Evolutionary conservation across 106 monocot species (phyloP).

Genomic region (Acorus calamus): DNA sequence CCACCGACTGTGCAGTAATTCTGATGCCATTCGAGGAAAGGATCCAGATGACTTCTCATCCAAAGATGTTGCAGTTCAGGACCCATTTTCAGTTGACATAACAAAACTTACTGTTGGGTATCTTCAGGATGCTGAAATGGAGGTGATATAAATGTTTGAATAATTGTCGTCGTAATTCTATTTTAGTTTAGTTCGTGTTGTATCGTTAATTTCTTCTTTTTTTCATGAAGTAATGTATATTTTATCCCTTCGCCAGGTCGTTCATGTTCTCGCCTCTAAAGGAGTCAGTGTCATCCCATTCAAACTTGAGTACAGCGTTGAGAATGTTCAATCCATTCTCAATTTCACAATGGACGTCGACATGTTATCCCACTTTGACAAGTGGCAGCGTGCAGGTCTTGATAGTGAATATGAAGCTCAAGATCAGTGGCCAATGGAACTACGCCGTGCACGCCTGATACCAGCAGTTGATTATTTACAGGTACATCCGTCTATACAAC

Average conservation of each 20-base stretch:
- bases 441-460: slow-evolving; percentile 73
- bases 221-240: not conserved
- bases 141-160: slow-evolving; percentile 21
- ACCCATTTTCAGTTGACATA: slow-evolving; percentile 87
- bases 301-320: slow-evolving; percentile 67
- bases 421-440: slow-evolving; percentile 92
- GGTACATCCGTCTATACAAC: slow-evolving; percentile 19
- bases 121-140: slow-evolving; percentile 81
- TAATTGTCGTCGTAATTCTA: no score
- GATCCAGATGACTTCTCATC: slow-evolving; percentile 81
- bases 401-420: slow-evolving; percentile 85
- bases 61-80: slow-evolving; percentile 43
- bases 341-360: slow-evolving; percentile 99
- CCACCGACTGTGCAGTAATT: slow-evolving; percentile 69
- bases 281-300: slow-evolving; percentile 80
- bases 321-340: slow-evolving; percentile 60
- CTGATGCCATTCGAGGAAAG: slow-evolving; percentile 64
- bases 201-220: not conserved
- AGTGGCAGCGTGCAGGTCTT: slow-evolving; percentile 55
- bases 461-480: slow-evolving; percentile 93
- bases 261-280: slow-evolving; percentile 52
- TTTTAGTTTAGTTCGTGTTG: not conserved
- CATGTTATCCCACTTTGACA: slow-evolving; percentile 80
- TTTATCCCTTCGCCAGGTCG: slow-evolving; percentile 32
- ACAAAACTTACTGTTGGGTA: slow-evolving; percentile 77